These are phyloP conservation scores for Mycoemilia scoparia DNA, from an alignment of 192 early-diverging fungal genomes.

Conservation along the genomic window DNA sequence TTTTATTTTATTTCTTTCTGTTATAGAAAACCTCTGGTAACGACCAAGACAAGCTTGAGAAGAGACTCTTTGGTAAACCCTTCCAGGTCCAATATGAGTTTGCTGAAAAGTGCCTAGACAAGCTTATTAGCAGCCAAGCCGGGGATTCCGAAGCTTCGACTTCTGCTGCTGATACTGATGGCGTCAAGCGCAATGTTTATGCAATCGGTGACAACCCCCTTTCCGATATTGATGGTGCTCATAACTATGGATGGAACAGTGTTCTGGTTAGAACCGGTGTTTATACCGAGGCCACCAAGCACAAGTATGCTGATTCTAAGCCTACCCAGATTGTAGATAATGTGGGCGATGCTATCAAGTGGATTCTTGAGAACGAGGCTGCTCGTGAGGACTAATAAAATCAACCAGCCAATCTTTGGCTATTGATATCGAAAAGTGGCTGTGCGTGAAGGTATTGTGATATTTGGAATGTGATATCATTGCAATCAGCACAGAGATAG, in stretches of 20 bases:
- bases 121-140: too few relatives aligned
- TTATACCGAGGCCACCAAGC: constrained; percentile 25
- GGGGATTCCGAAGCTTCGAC: too few relatives aligned
- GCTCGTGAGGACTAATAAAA: neutral
- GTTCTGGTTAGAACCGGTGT: constrained; percentile 56
- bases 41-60: too few relatives aligned
- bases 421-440: too few relatives aligned
- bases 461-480: too few relatives aligned
- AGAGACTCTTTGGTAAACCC: constrained; percentile 70
- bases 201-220: constrained; percentile 52
- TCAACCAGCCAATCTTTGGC: too few relatives aligned
- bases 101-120: constrained; percentile 34
- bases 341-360: constrained; percentile 43
- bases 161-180: constrained; percentile 4
- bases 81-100: constrained; percentile 52
- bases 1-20: neutral
- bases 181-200: constrained; percentile 15
- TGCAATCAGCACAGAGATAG: too few relatives aligned
- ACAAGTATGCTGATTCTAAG: constrained; percentile 34
- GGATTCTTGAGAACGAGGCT: constrained; percentile 18
- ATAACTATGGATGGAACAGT: constrained; percentile 49
- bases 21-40: constrained; percentile 21
- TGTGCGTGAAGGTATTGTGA: too few relatives aligned
- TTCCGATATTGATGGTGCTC: constrained; percentile 58
- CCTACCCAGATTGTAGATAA: constrained; percentile 39